A percentile compares a stretch with the other conserved stretches of the same genome.
phyloP scores from a whole-genome alignment of 164 flowering plant species.

The Aristolochia fimbriata region DNA sequence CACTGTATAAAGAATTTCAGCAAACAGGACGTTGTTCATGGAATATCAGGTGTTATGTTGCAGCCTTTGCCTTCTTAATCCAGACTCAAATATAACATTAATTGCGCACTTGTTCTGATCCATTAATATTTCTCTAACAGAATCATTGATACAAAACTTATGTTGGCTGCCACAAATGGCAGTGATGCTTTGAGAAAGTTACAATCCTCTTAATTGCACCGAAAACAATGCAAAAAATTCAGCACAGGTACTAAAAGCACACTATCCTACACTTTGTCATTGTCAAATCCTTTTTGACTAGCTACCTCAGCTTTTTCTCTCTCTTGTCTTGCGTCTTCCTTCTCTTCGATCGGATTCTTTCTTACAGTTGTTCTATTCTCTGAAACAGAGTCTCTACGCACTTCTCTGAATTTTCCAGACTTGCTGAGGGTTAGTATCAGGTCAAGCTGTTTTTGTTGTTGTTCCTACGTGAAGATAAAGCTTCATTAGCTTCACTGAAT shows the following conservation, averaged over 20 bases:
- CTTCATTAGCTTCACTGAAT: too few species aligned
- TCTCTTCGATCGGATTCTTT: conserved; percentile 8
- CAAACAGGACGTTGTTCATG: too few species aligned
- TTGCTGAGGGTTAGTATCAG: conserved; percentile 69
- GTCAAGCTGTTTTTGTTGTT: conserved; percentile 78
- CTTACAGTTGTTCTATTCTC: conserved; percentile 9
- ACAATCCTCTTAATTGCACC: neutral
- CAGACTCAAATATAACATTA: too few species aligned
- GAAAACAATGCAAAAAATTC: neutral
- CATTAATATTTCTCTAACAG: too few species aligned
- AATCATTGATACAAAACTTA: too few species aligned
- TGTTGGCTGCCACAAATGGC: too few species aligned
- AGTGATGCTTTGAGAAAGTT: neutral
- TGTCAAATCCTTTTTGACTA: conserved; percentile 1
- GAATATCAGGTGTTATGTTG: too few species aligned
- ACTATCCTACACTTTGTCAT: conserved; percentile 3
- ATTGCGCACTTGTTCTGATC: too few species aligned
- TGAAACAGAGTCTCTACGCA: conserved; percentile 16
- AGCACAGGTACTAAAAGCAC: too few species aligned
- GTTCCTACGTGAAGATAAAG: conserved; percentile 33
- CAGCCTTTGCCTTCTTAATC: too few species aligned
- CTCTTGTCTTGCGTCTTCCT: conserved; percentile 14
- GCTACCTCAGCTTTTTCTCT: conserved; percentile 7
- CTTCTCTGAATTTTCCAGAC: conserved; percentile 40
- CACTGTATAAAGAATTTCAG: too few species aligned